Conservation (phyloP, 1,284 basidiomycete genomes). For the Cystobasidiaceae sp. region DNA sequence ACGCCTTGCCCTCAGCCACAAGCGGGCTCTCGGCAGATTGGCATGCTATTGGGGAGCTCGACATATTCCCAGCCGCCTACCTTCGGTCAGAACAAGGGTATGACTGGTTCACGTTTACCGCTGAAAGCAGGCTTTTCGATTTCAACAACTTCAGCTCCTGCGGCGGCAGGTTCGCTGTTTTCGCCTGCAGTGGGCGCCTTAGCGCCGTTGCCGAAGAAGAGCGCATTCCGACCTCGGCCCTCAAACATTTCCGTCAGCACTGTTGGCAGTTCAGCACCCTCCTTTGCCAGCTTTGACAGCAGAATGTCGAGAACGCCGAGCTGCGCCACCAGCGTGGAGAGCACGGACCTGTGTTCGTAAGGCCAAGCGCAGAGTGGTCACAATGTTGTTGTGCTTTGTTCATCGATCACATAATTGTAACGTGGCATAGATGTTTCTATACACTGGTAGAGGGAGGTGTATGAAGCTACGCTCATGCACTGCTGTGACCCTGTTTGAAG, state of each 20-base stretch:
- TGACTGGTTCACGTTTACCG: too few relatives aligned
- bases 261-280: not conserved
- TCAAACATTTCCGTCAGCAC: not conserved
- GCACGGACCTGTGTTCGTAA: not conserved
- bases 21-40: too few relatives aligned
- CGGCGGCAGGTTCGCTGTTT: not conserved
- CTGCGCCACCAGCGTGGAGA: not conserved
- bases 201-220: slow-evolving; percentile 34
- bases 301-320: not conserved
- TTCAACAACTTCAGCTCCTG: not conserved
- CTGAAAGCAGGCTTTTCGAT: not conserved
- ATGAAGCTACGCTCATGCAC: too few relatives aligned
- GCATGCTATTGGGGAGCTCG: too few relatives aligned
- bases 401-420: not conserved
- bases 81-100: too few relatives aligned
- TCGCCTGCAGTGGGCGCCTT: slow-evolving; percentile 2
- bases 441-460: too few relatives aligned
- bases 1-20: too few relatives aligned
- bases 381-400: not conserved
- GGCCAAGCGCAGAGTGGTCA: too few relatives aligned
- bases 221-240: not conserved
- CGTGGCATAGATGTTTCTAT: not conserved
- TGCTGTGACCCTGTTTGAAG: too few relatives aligned
- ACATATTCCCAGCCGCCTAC: too few relatives aligned
- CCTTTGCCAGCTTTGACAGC: not conserved